These are phyloP conservation scores for Penicillium sp. DNA, from an alignment of 2,329 filamentous ascomycete genomes.

Conservation along the genomic window DNA sequence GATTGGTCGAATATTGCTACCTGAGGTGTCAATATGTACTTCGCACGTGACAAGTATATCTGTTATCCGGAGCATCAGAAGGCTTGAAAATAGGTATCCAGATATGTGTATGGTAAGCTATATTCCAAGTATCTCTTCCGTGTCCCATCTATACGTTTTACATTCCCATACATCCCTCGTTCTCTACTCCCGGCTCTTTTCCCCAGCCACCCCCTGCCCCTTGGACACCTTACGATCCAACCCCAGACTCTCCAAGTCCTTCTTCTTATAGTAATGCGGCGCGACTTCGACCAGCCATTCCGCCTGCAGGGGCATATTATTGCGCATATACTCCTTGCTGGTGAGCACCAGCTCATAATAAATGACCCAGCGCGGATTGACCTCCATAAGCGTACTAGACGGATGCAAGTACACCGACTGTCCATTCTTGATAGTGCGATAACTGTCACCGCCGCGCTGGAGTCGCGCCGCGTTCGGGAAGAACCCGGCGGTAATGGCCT, in stretches of 20 bases:
- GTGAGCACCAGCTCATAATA: conserved; percentile 88
- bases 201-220: conserved; percentile 47
- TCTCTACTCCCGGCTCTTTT: conserved; percentile 37
- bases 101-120: not conserved
- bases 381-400: conserved; percentile 73
- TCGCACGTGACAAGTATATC: too few species aligned
- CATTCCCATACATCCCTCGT: not conserved
- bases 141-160: not conserved
- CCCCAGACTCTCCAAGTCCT: conserved; percentile 79
- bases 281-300: conserved; percentile 87
- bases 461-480: conserved; percentile 88
- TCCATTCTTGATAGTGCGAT: conserved; percentile 87
- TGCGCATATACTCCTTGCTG: conserved; percentile 92
- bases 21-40: too few species aligned
- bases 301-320: conserved; percentile 77
- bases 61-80: too few species aligned
- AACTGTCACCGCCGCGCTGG: conserved; percentile 79
- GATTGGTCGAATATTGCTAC: conserved; percentile 10
- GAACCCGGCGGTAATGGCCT: conserved; percentile 86
- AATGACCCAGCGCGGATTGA: conserved; percentile 80
- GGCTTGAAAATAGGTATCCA: too few species aligned
- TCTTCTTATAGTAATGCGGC: conserved; percentile 91
- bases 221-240: conserved; percentile 73
- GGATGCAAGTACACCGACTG: conserved; percentile 91
- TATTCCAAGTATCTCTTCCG: not conserved